Evolutionary conservation across 1,139 yeast genomes (phyloP), one percentile per base, ranked within the genome.

Genomic region (Candida buenavistaensis): DNA sequence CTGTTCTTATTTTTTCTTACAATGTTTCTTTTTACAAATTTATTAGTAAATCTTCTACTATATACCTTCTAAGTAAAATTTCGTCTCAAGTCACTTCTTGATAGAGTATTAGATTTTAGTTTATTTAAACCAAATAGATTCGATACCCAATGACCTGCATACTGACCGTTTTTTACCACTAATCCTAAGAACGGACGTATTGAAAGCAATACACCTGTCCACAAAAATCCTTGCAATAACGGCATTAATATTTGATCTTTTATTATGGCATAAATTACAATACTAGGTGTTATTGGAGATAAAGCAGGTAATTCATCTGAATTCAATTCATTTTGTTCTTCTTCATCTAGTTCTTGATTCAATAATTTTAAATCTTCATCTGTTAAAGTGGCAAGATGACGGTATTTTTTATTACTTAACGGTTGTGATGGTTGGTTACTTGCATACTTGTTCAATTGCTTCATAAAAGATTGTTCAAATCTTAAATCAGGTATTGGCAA

Each of bases 241-340:
- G 92, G 92, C 80, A 82, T 74, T n/a, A 83, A 11, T 2, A 84
- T 51, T 41, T 82, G 82, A 50, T 83, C 90, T 42, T 75, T 75
- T 7, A 81, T 32, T 0, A 84, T 58, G 1, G 86, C 83, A 47
- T 75, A 77, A 0, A 68, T 45, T 6, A 80, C 73, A 0, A 75
- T 62, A 2, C 57, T 51, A 1, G 77, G 76, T 0, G 82, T 71
- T 17, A 77, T 64, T 11, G 60, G 58, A 7, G 56, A 54, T 12
- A 61, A 47, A 7, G 72, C 75, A 6, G 44, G 31, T 7, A 33
- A 33, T 9, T 22, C 28, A n/a, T 32, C 23, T 13, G 32, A 31
- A 8, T 30, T 40, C n/a, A 38, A 21, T 28, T 51, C 51, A 40
- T 56, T 33, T 23, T 49, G 50, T 38, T 54, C 61, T 28, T 51